phyloP scores from a whole-genome alignment of 176 grass and related monocot genomes.

The Elymus sibiricus region DNA sequence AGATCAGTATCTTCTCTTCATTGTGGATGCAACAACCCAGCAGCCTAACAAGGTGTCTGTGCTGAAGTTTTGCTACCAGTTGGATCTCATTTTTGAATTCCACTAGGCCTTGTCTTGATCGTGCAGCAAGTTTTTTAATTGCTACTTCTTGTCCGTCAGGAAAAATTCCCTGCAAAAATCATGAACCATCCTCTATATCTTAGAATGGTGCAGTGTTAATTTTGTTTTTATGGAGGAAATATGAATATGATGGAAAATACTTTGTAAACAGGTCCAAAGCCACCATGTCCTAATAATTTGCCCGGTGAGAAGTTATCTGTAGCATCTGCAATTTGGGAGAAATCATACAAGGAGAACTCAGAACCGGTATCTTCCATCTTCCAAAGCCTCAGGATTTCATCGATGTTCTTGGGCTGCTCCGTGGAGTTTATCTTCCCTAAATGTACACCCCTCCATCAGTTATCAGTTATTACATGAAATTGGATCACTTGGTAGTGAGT shows the following conservation, averaged over 20 bases:
- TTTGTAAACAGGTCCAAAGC: constrained; percentile 85
- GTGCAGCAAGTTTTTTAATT: constrained; percentile 54
- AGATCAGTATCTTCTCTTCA: constrained; percentile 61
- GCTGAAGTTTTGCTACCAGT: constrained; percentile 58
- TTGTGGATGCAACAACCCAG: constrained; percentile 48
- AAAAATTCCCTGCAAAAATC: constrained; percentile 44
- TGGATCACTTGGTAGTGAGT: neutral
- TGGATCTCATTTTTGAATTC: constrained; percentile 71
- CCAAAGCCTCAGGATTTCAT: constrained; percentile 14
- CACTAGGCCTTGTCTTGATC: constrained; percentile 53
- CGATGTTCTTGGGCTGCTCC: neutral
- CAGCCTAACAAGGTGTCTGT: constrained; percentile 50
- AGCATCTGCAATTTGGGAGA: constrained; percentile 34
- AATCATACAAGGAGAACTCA: constrained; percentile 35
- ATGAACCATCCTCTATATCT: neutral
- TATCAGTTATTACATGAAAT: neutral
- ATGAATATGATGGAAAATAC: constrained; percentile 20
- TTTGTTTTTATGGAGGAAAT: neutral
- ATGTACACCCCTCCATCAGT: constrained; percentile 19
- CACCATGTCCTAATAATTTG: constrained; percentile 61
- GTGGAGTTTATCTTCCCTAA: constrained; percentile 16
- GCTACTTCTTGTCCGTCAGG: constrained; percentile 54
- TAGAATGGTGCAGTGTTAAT: neutral
- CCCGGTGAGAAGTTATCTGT: constrained; percentile 52
- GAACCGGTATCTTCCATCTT: constrained; percentile 22